Conservation (phyloP, 768 basidiomycete species). For the Xerocomellus chrysenteron region DNA sequence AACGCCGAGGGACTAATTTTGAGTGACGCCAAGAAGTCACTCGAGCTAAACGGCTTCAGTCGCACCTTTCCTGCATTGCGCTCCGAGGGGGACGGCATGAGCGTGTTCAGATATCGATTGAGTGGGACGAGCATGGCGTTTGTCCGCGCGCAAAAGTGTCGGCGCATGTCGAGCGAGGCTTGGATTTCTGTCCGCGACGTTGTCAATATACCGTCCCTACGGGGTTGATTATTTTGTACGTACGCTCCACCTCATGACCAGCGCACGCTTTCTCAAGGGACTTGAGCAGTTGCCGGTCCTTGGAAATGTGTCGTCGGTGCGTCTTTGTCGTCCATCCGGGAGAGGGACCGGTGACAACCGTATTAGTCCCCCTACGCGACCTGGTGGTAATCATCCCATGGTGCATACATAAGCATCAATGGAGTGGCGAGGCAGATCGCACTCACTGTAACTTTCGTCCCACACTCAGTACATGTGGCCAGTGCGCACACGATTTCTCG, state of each 20-base stretch:
- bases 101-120: slow-evolving; percentile 85
- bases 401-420: neutral
- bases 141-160: slow-evolving; percentile 84
- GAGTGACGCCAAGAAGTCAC: slow-evolving; percentile 69
- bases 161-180: slow-evolving; percentile 64
- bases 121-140: slow-evolving; percentile 86
- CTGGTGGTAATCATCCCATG: slow-evolving; percentile 1
- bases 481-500: slow-evolving; percentile 74
- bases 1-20: slow-evolving; percentile 67
- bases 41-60: slow-evolving; percentile 68
- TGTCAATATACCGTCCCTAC: neutral
- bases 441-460: slow-evolving; percentile 51
- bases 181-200: slow-evolving; percentile 47
- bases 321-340: slow-evolving; percentile 79
- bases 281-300: slow-evolving; percentile 75
- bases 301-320: slow-evolving; percentile 82
- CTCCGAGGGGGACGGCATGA: slow-evolving; percentile 71
- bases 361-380: slow-evolving; percentile 1
- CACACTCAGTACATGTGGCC: slow-evolving; percentile 81
- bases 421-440: neutral
- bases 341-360: slow-evolving; percentile 44
- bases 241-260: slow-evolving; percentile 51
- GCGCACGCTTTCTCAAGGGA: slow-evolving; percentile 62
- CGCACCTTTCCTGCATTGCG: slow-evolving; percentile 32
- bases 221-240: slow-evolving; percentile 23